Percentiles rank a stretch among this genome's conserved stretches.
phyloP scores from a whole-genome alignment of 164 flowering plant genomes.

The Annona cherimola region DNA sequence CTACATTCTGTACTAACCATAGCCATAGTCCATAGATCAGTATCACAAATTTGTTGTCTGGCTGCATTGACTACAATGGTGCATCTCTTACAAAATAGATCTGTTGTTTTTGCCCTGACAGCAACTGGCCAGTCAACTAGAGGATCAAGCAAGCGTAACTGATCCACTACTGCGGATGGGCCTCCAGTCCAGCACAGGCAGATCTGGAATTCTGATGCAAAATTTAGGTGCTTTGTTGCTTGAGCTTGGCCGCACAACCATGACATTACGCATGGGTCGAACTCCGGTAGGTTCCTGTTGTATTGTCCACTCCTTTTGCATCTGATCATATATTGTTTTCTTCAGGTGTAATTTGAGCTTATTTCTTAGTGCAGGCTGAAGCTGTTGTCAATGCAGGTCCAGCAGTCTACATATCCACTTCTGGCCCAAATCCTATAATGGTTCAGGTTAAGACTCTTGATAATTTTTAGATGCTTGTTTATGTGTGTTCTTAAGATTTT shows the following conservation, averaged over 20 bases:
- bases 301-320: neutral
- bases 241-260: slow-evolving; percentile 86
- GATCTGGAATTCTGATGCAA: slow-evolving; percentile 56
- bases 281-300: slow-evolving; percentile 47
- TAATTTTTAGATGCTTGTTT: neutral
- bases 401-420: slow-evolving; percentile 68
- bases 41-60: neutral
- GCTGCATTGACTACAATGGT: neutral
- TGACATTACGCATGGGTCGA: slow-evolving; percentile 75
- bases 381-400: slow-evolving; percentile 94
- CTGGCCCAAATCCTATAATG: slow-evolving; percentile 92
- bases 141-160: slow-evolving; percentile 45
- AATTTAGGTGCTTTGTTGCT: slow-evolving; percentile 77
- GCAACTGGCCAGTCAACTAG: slow-evolving; percentile 64
- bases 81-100: neutral
- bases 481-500: too few relatives aligned
- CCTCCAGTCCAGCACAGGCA: slow-evolving; percentile 53
- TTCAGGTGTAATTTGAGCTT: neutral
- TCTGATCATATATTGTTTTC: neutral
- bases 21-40: too few relatives aligned
- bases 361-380: slow-evolving; percentile 52
- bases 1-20: neutral
- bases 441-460: slow-evolving; percentile 55
- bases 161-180: slow-evolving; percentile 39
- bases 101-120: slow-evolving; percentile 20